phyloP scores from a whole-genome alignment of 768 basidiomycete species.

The Kwoniella heveanensis region DNA sequence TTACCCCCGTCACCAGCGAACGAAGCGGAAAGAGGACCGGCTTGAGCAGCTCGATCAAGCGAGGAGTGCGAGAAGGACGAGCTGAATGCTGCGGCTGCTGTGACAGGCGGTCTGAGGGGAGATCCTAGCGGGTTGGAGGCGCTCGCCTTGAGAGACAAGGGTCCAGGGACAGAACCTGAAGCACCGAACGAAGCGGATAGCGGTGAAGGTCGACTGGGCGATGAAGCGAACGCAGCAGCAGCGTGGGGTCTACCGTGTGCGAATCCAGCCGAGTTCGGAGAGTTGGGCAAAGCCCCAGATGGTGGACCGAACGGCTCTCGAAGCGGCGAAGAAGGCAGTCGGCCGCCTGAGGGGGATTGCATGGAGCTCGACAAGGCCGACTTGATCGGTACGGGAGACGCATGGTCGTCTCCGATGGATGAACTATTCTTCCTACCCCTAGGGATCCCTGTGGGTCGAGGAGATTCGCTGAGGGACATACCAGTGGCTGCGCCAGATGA shows the following conservation, averaged over 20 bases:
- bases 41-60: slow-evolving; percentile 11
- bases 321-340: slow-evolving; percentile 39
- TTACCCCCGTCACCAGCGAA: slow-evolving; percentile 38
- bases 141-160: slow-evolving; percentile 37
- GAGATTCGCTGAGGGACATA: slow-evolving; percentile 5
- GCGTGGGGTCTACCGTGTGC: slow-evolving; percentile 25
- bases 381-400: slow-evolving; percentile 45
- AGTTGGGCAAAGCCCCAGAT: slow-evolving; percentile 32
- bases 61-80: slow-evolving; percentile 43
- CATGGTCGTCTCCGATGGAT: slow-evolving; percentile 25
- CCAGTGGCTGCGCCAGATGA: slow-evolving; percentile 15
- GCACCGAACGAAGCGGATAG: slow-evolving; percentile 57
- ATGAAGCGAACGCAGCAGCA: slow-evolving; percentile 37
- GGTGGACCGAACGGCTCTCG: slow-evolving; percentile 51
- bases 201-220: slow-evolving; percentile 53
- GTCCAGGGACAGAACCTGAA: slow-evolving; percentile 52
- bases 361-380: slow-evolving; percentile 43
- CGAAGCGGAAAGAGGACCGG: slow-evolving; percentile 45
- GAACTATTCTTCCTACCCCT: slow-evolving; percentile 22
- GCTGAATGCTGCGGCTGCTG: slow-evolving; percentile 33
- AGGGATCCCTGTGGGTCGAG: slow-evolving; percentile 14
- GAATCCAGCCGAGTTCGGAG: slow-evolving; percentile 42
- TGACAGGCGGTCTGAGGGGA: slow-evolving; percentile 37
- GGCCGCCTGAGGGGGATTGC: slow-evolving; percentile 36
- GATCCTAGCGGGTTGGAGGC: slow-evolving; percentile 29